Evolutionary conservation across 164 flowering plant genomes (phyloP).

Genomic region (Vitis labrusca): DNA sequence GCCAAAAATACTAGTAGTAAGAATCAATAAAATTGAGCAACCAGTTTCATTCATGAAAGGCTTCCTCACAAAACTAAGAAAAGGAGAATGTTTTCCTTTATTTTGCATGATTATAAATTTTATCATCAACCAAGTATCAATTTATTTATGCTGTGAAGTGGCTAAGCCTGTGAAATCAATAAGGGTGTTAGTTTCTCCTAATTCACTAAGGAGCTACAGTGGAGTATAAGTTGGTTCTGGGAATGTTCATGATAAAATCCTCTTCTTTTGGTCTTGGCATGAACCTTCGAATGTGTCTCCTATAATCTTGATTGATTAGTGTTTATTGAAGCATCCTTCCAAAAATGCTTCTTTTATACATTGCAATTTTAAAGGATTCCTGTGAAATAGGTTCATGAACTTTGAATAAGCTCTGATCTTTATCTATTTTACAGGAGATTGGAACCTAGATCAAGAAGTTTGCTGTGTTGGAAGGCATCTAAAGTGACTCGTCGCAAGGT

Average conservation of each 20-base stretch:
- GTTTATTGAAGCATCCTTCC: background rate
- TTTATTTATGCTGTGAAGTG: too few relatives aligned
- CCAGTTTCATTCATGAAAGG: too few relatives aligned
- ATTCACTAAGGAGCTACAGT: background rate
- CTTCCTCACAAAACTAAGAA: too few relatives aligned
- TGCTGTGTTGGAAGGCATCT: conserved; percentile 88
- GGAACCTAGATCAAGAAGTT: conserved; percentile 82
- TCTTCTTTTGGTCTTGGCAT: background rate
- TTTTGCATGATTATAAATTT: too few relatives aligned
- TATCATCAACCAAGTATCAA: too few relatives aligned
- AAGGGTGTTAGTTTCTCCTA: background rate
- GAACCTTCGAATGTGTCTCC: background rate
- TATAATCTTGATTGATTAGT: background rate
- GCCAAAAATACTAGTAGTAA: too few relatives aligned
- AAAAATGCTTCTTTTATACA: too few relatives aligned
- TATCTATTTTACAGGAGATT: conserved; percentile 58
- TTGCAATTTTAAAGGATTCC: background rate
- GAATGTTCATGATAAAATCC: background rate
- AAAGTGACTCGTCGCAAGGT: conserved; percentile 74
- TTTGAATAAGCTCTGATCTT: conserved; percentile 11
- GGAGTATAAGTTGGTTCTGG: background rate
- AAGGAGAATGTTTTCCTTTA: too few relatives aligned
- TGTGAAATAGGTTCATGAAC: background rate
- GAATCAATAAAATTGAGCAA: too few relatives aligned
- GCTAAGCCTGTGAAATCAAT: too few relatives aligned